Evolutionary conservation across 495 filamentous ascomycete genomes (phyloP), one percentile per base, ranked within the genome.

Genomic region (Penicillium salamii): DNA sequence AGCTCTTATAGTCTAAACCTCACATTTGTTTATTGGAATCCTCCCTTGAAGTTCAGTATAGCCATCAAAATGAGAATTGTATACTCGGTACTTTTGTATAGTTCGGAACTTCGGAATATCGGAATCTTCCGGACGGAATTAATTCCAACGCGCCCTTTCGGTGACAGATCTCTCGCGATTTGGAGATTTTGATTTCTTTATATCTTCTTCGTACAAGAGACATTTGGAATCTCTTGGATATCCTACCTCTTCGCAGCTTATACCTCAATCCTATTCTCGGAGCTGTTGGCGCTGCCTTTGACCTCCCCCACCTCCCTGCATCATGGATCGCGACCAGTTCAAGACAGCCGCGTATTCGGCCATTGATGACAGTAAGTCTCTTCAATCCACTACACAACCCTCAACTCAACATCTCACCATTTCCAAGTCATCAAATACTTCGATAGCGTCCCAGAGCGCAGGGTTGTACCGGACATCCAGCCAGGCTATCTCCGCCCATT

Each of bases 401-500:
- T 8, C 14, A n/a, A 15, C 21, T 34, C 40, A 44, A 32, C n/a
- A 21, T 49, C 39, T 34, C 20, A 47, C 34, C 40, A 31, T 44
- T 8, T 33, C 42, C 34, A 52, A 95, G 90, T 98, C 54, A 78
- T 87, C 55, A 73, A 81, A 41, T 95, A 97, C 75, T 92, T 91
- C 56, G 84, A 91, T 50, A 87, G 71, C 19, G 74, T 97, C 47
- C 74, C 80, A 35, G 72, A 79, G 2, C 86, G 85, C 11, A 78
- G 79, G 47, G 92, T 96, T 33, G 71, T 90, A 24, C 87, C 91
- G 9, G 80, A 79, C 49, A 81, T 98, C 39, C 72, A 86, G 46
- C 93, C 93, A 0, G 93, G 93, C 46, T 98, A 97, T 63, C 81
- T 98, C 5, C 79, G 79, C 43, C 85, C 87, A 20, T 77, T 91